Evolutionary conservation across 129 eudicot genomes (phyloP).

Genomic region (Chrysanthemum lavandulifolium): DNA sequence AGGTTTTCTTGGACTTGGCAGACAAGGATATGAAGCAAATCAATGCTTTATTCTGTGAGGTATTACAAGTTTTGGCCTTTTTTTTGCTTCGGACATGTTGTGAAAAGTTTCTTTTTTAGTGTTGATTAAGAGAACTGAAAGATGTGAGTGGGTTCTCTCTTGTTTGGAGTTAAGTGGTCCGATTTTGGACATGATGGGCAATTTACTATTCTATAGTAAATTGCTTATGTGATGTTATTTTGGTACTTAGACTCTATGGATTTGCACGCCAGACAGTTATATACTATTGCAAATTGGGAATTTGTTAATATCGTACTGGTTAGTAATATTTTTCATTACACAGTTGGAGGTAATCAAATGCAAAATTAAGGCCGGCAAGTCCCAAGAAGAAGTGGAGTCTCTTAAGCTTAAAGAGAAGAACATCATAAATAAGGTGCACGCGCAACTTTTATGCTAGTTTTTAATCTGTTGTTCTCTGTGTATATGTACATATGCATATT

Average conservation of each 20-base stretch:
- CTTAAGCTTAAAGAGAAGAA: constrained; percentile 72
- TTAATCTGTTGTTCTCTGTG: constrained; percentile 7
- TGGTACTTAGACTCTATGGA: background rate
- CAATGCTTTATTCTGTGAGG: constrained; percentile 91
- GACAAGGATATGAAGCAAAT: constrained; percentile 86
- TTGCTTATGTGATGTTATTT: background rate
- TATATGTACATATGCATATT: background rate
- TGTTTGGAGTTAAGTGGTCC: background rate
- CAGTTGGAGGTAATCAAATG: constrained; percentile 68
- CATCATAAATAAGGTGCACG: constrained; percentile 70
- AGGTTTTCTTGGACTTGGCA: constrained; percentile 88
- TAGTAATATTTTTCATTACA: constrained; percentile 7
- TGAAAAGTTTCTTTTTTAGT: background rate
- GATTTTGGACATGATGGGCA: constrained; percentile 2
- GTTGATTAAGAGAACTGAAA: too few species aligned
- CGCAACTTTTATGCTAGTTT: constrained; percentile 16
- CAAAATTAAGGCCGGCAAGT: constrained; percentile 57
- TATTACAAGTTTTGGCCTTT: constrained; percentile 26
- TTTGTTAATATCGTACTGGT: constrained; percentile 8
- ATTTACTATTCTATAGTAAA: background rate
- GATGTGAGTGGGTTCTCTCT: too few species aligned
- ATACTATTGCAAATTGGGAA: constrained; percentile 2
- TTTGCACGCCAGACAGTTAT: background rate
- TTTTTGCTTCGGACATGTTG: constrained; percentile 6
- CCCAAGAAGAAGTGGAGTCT: constrained; percentile 81